Base-by-base conservation (phyloP, 805 yeast genomes). In the Wickerhamomyces canadensis region DNA sequence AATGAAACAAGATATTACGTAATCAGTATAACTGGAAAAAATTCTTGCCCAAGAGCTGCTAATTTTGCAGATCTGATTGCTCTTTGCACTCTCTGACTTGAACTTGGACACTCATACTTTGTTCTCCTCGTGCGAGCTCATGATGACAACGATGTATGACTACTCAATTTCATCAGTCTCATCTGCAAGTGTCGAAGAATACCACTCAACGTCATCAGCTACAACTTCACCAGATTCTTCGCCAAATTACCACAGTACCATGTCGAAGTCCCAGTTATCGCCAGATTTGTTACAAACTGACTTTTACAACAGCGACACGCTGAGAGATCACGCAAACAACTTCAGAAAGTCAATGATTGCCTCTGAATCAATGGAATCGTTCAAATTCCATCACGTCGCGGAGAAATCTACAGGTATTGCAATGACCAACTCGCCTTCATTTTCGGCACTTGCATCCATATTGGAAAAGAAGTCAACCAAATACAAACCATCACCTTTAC, bases 381-480 rank as follows among this genome's bases (percentile, higher is more conserved):
- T 29, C 24, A 29, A 28, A 17, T 28, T 28, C n/a, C 31, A 28
- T 6, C 32, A 29, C 8, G 18, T 16, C n/a, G n/a, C 32, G n/a
- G 32, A 29, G 24, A 29, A 19, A 19, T 13, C 12, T 8, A 29
- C 32, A 6, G 24, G 24, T 5, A 19, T 29, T 18, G 32, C 32
- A 12, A 63, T 67, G 60, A 62, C 68, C 4, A 56, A 66, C 17
- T 66, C 71, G 2, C 72, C 72, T 4, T 65, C 70, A 0, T 49
- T 67, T 26, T 60, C 67, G 40, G 71, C 70, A 0, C 42, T 67
- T n/a, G 68, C 70, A 2, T 58, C 59, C 26, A 57, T 66, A 19
- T 48, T 67, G 27, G 65, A 60, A 38, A 63, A 60, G 36, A 65
- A 63, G 30, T 53, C 61, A 5, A 57, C 53, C 22, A 49, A 42